phyloP scores from a whole-genome alignment of 164 flowering plant species.

The Aristolochia contorta region DNA sequence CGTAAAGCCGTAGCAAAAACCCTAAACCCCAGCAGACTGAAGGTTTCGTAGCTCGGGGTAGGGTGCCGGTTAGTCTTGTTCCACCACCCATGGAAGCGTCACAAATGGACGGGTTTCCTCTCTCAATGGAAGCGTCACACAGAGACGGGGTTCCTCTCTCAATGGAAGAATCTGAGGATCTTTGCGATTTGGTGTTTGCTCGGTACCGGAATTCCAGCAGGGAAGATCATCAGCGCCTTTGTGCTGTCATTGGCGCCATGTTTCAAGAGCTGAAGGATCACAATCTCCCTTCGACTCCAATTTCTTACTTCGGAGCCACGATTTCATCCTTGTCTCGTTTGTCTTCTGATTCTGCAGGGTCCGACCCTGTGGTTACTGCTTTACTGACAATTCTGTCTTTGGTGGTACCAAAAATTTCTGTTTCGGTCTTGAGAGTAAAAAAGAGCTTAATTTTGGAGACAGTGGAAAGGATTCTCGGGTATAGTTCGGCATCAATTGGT shows the following conservation, averaged over 20 bases:
- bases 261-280: conserved; percentile 73
- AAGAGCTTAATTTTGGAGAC: conserved; percentile 23
- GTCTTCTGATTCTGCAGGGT: conserved; percentile 12
- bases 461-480: conserved; percentile 23
- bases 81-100: too few relatives aligned
- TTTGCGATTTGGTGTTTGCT: conserved; percentile 40
- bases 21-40: too few relatives aligned
- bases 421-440: conserved; percentile 38
- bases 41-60: too few relatives aligned
- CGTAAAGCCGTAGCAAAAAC: too few relatives aligned
- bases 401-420: conserved; percentile 34
- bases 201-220: conserved; percentile 33
- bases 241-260: conserved; percentile 64
- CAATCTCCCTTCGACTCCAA: conserved; percentile 37
- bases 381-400: conserved; percentile 41
- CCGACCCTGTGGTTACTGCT: conserved; percentile 36
- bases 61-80: too few relatives aligned
- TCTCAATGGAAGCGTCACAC: conserved; percentile 20
- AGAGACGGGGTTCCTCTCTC: conserved; percentile 5
- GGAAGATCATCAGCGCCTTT: conserved; percentile 68
- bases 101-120: too few relatives aligned
- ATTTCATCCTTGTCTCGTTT: conserved; percentile 51
- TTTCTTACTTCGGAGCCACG: conserved; percentile 63
- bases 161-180: conserved; percentile 21
- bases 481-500: conserved; percentile 10